Percentiles rank a stretch among this genome's conserved stretches.
Evolutionary conservation across 495 filamentous ascomycete genomes (phyloP).

Genomic region (Lindgomyces ingoldianus): DNA sequence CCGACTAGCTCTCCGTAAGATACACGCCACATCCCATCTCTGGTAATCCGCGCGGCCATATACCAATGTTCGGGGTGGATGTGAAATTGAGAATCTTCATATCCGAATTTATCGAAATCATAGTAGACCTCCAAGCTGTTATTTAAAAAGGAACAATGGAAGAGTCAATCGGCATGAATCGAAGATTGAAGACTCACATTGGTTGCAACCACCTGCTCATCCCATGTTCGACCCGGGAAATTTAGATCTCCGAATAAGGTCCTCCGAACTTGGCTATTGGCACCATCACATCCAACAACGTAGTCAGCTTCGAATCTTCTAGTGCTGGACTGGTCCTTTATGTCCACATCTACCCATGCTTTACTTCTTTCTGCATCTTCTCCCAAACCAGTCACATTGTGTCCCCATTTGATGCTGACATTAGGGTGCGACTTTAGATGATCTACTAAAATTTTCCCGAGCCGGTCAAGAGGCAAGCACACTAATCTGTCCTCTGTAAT

Average conservation of each 20-base stretch:
- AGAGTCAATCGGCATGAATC: no score
- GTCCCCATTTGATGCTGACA: not conserved
- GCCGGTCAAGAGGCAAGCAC: slow-evolving; percentile 49
- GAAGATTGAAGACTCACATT: slow-evolving; percentile 49
- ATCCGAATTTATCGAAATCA: slow-evolving; percentile 55
- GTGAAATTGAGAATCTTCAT: slow-evolving; percentile 58
- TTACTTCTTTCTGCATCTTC: not conserved
- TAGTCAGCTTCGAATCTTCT: slow-evolving; percentile 58
- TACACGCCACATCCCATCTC: slow-evolving; percentile 59
- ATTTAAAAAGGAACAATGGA: not conserved
- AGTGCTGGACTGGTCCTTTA: slow-evolving; percentile 51
- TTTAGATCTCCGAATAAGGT: slow-evolving; percentile 56
- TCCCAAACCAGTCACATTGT: not conserved
- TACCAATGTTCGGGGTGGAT: slow-evolving; percentile 61
- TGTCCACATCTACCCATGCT: not conserved
- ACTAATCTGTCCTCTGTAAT: slow-evolving; percentile 48
- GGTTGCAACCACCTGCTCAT: slow-evolving; percentile 60
- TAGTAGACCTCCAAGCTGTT: not conserved
- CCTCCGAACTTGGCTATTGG: slow-evolving; percentile 54
- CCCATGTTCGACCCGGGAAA: slow-evolving; percentile 60
- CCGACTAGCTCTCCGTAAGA: slow-evolving; percentile 57
- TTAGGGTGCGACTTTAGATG: slow-evolving; percentile 48
- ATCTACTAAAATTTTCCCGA: slow-evolving; percentile 53
- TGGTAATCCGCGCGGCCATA: slow-evolving; percentile 59
- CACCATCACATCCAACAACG: slow-evolving; percentile 60